Evolutionary conservation across 257 asterid genomes (phyloP), one percentile per base, ranked within the genome.

Genomic region (Solanum arcanum): DNA sequence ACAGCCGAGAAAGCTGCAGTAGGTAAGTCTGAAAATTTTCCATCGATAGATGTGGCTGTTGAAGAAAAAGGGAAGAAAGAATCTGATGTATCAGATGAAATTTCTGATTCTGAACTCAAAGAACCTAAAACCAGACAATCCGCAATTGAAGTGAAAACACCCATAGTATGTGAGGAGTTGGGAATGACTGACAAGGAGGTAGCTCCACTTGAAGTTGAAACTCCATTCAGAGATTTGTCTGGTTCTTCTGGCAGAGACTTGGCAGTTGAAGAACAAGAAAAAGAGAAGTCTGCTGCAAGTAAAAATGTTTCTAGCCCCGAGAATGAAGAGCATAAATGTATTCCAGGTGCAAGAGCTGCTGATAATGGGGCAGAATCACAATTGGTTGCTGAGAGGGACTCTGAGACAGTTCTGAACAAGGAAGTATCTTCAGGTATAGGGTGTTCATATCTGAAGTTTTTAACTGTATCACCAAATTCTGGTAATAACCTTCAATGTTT

Each of bases 241-340:
- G 82, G 84, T 41, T 23, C 39, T 64, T 31, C 74, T 89, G 85
- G 7, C 31, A 23, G 75, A 37, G 88, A 85, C 72, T 47, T 85
- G 83, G 69, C 69, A 84, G 88, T 72, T 74, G 88, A 81, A n/a
- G 83, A 64, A 42, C 86, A 66, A 80, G 87, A 83, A 76, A 42
- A 49, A 85, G 86, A 86, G 13, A 66, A 47, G 77, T 60, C 73
- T 72, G 27, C 35, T n/a, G 83, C 72, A 27, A 83, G 29, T 86
- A 70, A 70, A 69, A 39, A 47, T 86, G 83, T 70, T 44, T 70
- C 83, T 42, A 47, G n/a, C 52, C 87, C 44, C 3, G 25, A 85
- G 52, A 85, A 41, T 85, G 46, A 70, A n/a, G 70, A 85, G 68
- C 77, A 18, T 56, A 49, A 70, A 70, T 33, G 59, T 60, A 85